phyloP scores from a whole-genome alignment of 768 basidiomycete genomes.

The Mycena metata region DNA sequence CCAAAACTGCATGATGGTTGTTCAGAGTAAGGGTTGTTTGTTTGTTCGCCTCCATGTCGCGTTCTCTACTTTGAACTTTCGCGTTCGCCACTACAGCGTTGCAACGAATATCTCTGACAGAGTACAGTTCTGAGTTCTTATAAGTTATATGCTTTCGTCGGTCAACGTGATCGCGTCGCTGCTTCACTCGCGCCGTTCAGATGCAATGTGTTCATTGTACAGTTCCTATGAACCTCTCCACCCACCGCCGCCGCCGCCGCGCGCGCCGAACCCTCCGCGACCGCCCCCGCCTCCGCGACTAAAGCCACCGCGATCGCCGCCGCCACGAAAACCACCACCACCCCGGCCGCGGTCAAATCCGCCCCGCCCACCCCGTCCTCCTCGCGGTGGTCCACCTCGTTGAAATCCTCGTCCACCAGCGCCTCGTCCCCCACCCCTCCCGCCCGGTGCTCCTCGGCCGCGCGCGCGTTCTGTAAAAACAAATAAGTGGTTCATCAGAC shows the following conservation, averaged over 20 bases:
- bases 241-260: slow-evolving; percentile 55
- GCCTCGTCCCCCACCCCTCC: slow-evolving; percentile 52
- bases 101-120: no score
- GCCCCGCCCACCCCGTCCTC: slow-evolving; percentile 57
- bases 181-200: neutral
- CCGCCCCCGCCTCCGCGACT: slow-evolving; percentile 58
- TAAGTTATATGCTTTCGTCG: neutral
- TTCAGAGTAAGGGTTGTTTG: neutral
- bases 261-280: slow-evolving; percentile 52
- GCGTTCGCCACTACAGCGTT: no score
- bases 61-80: no score
- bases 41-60: no score
- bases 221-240: slow-evolving; percentile 45
- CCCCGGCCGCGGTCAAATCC: slow-evolving; percentile 59
- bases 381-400: slow-evolving; percentile 43
- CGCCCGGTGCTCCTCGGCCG: slow-evolving; percentile 51
- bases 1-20: slow-evolving; percentile 76
- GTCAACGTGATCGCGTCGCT: slow-evolving; percentile 29
- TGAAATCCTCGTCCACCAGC: slow-evolving; percentile 37
- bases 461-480: slow-evolving; percentile 56
- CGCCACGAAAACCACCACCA: slow-evolving; percentile 60
- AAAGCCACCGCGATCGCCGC: slow-evolving; percentile 46
- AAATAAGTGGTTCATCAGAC: slow-evolving; percentile 24
- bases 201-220: neutral
- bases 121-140: neutral